These are phyloP conservation scores for Eucalyptus tenuipes DNA, from an alignment of 345 rosid species.

Conservation along the genomic window DNA sequence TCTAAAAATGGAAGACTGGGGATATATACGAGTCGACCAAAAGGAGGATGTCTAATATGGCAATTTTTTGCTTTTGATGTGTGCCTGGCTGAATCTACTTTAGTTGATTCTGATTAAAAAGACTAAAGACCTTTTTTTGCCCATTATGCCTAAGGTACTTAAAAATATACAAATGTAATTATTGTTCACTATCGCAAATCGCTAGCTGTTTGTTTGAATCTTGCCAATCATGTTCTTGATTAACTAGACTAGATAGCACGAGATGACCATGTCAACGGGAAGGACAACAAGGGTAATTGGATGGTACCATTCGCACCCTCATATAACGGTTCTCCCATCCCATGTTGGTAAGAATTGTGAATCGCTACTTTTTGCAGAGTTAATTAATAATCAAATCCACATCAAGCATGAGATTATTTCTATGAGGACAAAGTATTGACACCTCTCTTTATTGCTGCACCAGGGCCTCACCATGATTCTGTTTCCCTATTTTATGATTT, in stretches of 20 bases:
- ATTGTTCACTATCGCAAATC: neutral
- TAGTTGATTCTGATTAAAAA: neutral
- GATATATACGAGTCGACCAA: neutral
- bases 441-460: neutral
- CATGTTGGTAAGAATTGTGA: constrained; percentile 63
- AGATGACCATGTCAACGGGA: constrained; percentile 71
- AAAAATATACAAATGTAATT: neutral
- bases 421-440: neutral
- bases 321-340: constrained; percentile 95
- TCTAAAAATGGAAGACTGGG: neutral
- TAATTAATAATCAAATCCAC: neutral
- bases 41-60: neutral
- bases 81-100: neutral
- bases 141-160: neutral
- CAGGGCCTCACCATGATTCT: neutral
- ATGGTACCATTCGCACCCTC: constrained; percentile 99
- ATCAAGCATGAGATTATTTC: neutral
- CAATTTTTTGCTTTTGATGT: neutral
- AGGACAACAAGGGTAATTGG: constrained; percentile 93
- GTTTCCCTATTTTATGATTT: neutral
- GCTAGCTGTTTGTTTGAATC: neutral
- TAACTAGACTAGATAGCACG: constrained; percentile 40
- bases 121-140: neutral
- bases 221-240: neutral
- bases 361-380: neutral